Evolutionary conservation across 352 stramenopile genomes (phyloP), one percentile per base, ranked within the genome.

Genomic region (Globisporangium camurandrum): DNA sequence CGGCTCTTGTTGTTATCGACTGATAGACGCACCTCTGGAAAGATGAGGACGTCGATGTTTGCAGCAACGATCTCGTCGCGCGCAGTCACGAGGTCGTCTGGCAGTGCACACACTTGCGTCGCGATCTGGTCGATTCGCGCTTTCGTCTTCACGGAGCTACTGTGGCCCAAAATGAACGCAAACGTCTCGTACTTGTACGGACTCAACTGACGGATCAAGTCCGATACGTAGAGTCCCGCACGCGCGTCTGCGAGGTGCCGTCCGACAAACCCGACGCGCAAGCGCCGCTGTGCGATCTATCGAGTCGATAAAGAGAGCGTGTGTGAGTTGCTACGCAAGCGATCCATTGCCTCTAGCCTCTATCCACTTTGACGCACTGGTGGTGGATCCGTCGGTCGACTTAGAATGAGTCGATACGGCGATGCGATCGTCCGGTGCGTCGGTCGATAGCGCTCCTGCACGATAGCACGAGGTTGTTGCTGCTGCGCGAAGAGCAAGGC

Each of bases 241-340:
- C 58, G 56, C 5, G 63, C 45, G 51, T 64, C 82, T 27, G 73
- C 77, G 14, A 86, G 66, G 54, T 77, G 83, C 12, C 76, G 73
- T 5, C 71, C 81, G 14, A 86, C 67, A 39, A 92, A 88, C 10
- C 77, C 80, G 20, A 92, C 36, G 22, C 76, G 74, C 34, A 84
- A 57, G 16, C 75, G 72, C 20, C 41, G 46, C 14, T 58, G 52
- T 4, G 58, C 59, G 20, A 65, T 66, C 64, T 74, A 36, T 31
- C 2, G 24, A 51, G 10, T 24, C 10, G 9, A 54, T 14, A 28
- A 12, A 3, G 43, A 36, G 43, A 55, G 14, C 45, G 26, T 10
- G n/a, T 4, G 22, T 39, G 37, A 20, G 47, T 24, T 36, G 34
- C 2, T 44, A 36, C 31, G 26, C 26, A 33, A n/a, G 20, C 8